These are phyloP conservation scores for Chaetomium fimeti DNA, from an alignment of 495 filamentous ascomycete genomes.

Conservation along the genomic window DNA sequence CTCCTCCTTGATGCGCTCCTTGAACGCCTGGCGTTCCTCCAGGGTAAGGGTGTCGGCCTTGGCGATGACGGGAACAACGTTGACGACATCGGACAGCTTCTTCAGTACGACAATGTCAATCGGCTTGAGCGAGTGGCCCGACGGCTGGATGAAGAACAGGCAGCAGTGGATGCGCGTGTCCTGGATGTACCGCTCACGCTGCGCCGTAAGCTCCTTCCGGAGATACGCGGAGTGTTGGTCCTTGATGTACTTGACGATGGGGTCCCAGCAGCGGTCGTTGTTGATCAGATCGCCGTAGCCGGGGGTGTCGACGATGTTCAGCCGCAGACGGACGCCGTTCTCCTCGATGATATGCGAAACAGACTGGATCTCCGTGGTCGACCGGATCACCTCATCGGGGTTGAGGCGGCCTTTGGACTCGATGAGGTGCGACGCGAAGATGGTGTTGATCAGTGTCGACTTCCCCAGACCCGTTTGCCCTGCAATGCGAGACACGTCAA, in stretches of 20 bases:
- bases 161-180: slow-evolving; percentile 99
- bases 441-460: slow-evolving; percentile 99
- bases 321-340: slow-evolving; percentile 93
- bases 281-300: slow-evolving; percentile 99
- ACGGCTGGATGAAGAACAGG: slow-evolving; percentile 99
- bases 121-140: slow-evolving; percentile 94
- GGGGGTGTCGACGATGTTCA: slow-evolving; percentile 97
- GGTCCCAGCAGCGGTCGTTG: slow-evolving; percentile 99
- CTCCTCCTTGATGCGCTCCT: slow-evolving; percentile 99
- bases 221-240: slow-evolving; percentile 99
- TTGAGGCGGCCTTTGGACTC: slow-evolving; percentile 94
- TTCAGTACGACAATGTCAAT: slow-evolving; percentile 99
- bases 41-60: slow-evolving; percentile 96
- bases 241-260: slow-evolving; percentile 99
- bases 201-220: slow-evolving; percentile 98
- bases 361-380: slow-evolving; percentile 96
- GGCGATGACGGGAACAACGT: slow-evolving; percentile 97
- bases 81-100: slow-evolving; percentile 98
- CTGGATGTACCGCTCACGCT: slow-evolving; percentile 98
- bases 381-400: slow-evolving; percentile 87
- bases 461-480: slow-evolving; percentile 98
- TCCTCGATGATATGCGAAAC: slow-evolving; percentile 99
- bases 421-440: slow-evolving; percentile 99
- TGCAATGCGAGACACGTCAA: slow-evolving; percentile 51
- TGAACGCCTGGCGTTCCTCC: slow-evolving; percentile 93